Evolutionary conservation across 1,139 yeast genomes (phyloP), one percentile per base, ranked within the genome.

Genomic region (Yamadazyma mexicana): DNA sequence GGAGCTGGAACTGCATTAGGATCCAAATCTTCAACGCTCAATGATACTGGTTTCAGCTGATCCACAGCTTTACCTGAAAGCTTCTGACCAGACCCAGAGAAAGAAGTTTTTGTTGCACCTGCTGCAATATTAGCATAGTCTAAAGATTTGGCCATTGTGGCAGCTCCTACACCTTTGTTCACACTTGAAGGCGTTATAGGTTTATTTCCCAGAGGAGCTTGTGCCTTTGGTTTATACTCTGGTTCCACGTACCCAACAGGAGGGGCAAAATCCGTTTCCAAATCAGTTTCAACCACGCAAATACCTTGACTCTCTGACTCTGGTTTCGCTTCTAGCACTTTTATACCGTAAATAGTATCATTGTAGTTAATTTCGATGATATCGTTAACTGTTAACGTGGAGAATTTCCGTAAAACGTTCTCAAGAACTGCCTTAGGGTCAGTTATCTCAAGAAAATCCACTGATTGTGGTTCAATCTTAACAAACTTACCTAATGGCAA

Each of bases 201-300:
- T 17, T 51, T 64, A 10, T 25, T 33, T 0, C 64, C 51, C 8
- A 6, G 22, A 2, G 78, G 69, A 41, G 68, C 68, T 15, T 60
- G 51, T 0, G 53, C 56, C 36, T 56, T 52, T 6, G 75, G 75
- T 35, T 56, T 64, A 48, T 80, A 80, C 50, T 81, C 85, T 1
- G 95, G 95, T 57, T 92, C 98, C 22, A 87, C 96, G 56, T 94
- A 94, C 0, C 99, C 99, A 4, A 92, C 96, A 0, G 98, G 99
- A 3, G 98, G 96, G 2, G 98, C 98, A 68, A 94, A 94, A 58
- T 94, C 99, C 0, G 97, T 95, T 46, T 87, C 95, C 48, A 94
- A 74, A 67, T 94, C 98, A 0, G 98, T 94, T 58, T 94, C 99
- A 24, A 94, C 89, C 16, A 92, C 97, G 70, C 98, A 92, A 15